These are phyloP conservation scores for Acanthamoeba castellanii DNA, from an alignment of 208 protist species.

Conservation along the genomic window DNA sequence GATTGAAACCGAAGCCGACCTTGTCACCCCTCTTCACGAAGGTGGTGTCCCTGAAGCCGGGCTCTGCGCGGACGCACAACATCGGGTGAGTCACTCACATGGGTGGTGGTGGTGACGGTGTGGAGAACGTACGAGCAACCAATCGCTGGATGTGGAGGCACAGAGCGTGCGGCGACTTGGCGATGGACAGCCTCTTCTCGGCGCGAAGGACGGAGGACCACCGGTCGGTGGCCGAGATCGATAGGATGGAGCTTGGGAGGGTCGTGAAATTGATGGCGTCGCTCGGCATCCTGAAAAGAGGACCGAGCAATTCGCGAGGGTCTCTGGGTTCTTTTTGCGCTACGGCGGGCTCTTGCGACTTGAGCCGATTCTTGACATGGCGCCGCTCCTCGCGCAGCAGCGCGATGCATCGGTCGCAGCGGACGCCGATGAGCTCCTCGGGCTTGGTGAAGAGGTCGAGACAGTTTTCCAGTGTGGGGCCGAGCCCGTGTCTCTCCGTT, in stretches of 20 bases:
- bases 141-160: constrained; percentile 53
- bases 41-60: neutral
- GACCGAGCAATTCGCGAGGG: too few relatives aligned
- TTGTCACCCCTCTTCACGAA: neutral
- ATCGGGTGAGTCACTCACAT: neutral
- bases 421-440: neutral
- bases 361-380: too few relatives aligned
- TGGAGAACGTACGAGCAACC: constrained; percentile 15
- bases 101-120: neutral
- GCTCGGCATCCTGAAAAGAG: too few relatives aligned
- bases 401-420: neutral
- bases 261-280: too few relatives aligned
- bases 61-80: neutral
- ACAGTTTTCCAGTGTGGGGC: neutral
- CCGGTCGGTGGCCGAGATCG: too few relatives aligned
- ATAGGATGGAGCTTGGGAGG: too few relatives aligned
- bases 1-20: neutral
- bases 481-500: neutral
- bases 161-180: neutral
- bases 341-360: too few relatives aligned
- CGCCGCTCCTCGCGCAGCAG: neutral
- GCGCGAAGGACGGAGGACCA: neutral
- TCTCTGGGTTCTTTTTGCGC: too few relatives aligned
- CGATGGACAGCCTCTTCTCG: neutral
- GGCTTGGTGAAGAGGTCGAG: neutral